These are phyloP conservation scores for Phytophthora podocarpi DNA, from an alignment of 352 stramenopile genomes.

Conservation along the genomic window DNA sequence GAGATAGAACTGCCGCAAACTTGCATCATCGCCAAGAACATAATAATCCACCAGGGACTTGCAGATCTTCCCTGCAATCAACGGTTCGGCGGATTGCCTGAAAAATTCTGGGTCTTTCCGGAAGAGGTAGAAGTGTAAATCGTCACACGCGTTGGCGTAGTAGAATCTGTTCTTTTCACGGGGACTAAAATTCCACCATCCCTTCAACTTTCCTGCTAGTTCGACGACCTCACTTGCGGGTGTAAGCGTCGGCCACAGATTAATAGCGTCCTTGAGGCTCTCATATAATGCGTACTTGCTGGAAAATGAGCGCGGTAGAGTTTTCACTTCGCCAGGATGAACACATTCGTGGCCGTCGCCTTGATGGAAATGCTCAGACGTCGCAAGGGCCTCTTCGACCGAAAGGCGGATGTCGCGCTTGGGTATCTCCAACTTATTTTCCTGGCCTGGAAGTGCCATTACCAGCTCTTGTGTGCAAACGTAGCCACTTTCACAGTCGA, in stretches of 20 bases:
- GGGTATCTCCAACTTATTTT: conserved; percentile 7
- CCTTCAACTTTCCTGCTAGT: conserved; percentile 36
- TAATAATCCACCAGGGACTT: conserved; percentile 66
- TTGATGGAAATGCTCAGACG: conserved; percentile 46
- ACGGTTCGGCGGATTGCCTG: conserved; percentile 33
- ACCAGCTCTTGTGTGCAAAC: conserved; percentile 29
- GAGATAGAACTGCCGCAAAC: conserved; percentile 33
- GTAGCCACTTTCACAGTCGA: conserved; percentile 29
- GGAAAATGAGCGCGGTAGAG: conserved; percentile 30
- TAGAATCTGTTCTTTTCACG: conserved; percentile 43
- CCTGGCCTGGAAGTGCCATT: conserved; percentile 15
- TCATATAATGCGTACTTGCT: conserved; percentile 55
- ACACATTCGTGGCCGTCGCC: conserved; percentile 40
- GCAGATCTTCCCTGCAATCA: conserved; percentile 46
- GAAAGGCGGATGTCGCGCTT: conserved; percentile 41
- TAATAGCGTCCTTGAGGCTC: conserved; percentile 34
- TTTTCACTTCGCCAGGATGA: conserved; percentile 21
- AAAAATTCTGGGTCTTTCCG: conserved; percentile 60
- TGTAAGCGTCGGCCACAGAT: conserved; percentile 38
- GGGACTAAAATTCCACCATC: conserved; percentile 29
- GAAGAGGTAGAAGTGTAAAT: conserved; percentile 66
- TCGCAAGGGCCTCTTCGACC: conserved; percentile 24
- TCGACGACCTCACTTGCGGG: conserved; percentile 21
- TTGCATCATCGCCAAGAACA: conserved; percentile 41
- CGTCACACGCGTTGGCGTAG: conserved; percentile 48